Conservation (phyloP, 805 yeast species). For the Yamadazyma tumulicola region DNA sequence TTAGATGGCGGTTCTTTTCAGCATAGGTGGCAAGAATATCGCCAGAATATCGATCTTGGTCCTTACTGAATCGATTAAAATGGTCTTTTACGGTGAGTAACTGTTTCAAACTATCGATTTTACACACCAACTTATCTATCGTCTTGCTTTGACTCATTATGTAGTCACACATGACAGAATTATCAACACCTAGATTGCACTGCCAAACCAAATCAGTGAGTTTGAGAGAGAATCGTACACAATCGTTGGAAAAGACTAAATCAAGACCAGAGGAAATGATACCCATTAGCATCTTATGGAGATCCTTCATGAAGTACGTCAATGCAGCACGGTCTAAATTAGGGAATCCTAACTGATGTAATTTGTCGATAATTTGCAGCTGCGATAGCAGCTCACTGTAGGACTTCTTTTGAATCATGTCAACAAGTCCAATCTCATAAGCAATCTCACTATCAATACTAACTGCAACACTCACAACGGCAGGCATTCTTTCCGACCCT, state of each 20-base stretch:
- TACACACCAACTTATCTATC: constrained; percentile 4
- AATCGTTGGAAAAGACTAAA: too few relatives aligned
- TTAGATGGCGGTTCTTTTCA: constrained; percentile 12
- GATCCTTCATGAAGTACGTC: constrained; percentile 13
- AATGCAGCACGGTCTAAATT: constrained; percentile 19
- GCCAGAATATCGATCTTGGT: constrained; percentile 34
- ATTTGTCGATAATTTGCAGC: background rate
- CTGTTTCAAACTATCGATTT: constrained; percentile 18
- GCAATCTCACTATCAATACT: background rate
- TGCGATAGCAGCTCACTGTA: background rate
- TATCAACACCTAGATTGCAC: background rate
- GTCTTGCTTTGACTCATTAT: constrained; percentile 2
- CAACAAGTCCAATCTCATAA: constrained; percentile 1
- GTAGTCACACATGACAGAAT: background rate
- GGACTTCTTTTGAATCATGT: background rate
- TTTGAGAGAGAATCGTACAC: too few relatives aligned
- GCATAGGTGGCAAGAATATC: constrained; percentile 29
- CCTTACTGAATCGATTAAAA: constrained; percentile 28
- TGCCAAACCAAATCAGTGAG: constrained; percentile 4
- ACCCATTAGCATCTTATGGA: too few relatives aligned
- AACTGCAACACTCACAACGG: background rate
- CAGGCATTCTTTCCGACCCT: background rate
- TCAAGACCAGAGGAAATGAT: too few relatives aligned
- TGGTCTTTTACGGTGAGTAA: constrained; percentile 25
- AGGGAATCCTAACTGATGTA: constrained; percentile 21